These are phyloP conservation scores for Phyllosticta citriasiana DNA, from an alignment of 2,329 filamentous ascomycete species.

Conservation along the genomic window DNA sequence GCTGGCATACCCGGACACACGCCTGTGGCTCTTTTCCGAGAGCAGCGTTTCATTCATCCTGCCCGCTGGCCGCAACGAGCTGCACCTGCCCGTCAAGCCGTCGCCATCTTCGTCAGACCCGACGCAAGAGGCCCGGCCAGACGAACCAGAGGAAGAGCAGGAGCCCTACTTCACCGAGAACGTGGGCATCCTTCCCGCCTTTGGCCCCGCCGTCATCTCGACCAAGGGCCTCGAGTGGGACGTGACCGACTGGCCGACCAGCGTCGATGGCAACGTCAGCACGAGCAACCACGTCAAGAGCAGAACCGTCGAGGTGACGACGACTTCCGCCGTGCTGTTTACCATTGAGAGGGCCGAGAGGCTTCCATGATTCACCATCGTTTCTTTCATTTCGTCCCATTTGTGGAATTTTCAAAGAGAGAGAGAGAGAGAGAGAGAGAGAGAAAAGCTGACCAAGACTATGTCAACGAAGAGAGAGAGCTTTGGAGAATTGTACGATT, in stretches of 20 bases:
- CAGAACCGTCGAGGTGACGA: conserved; percentile 30
- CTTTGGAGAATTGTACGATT: no score
- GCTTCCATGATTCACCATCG: neutral
- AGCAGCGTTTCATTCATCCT: conserved; percentile 76
- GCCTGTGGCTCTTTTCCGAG: conserved; percentile 69
- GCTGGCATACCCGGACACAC: conserved; percentile 30
- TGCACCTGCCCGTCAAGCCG: conserved; percentile 50
- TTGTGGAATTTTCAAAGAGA: neutral
- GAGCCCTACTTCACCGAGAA: conserved; percentile 57
- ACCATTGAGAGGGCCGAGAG: conserved; percentile 30
- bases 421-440: no score
- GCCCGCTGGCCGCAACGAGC: conserved; percentile 55
- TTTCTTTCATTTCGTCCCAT: neutral
- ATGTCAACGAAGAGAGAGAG: no score
- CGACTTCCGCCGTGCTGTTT: conserved; percentile 36
- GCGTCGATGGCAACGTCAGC: conserved; percentile 39
- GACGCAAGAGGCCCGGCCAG: conserved; percentile 5
- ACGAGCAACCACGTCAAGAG: conserved; percentile 40
- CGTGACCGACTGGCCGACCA: conserved; percentile 65
- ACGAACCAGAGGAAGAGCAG: conserved; percentile 12
- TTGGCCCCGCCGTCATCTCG: conserved; percentile 66
- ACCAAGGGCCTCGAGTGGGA: conserved; percentile 86
- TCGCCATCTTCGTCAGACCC: neutral
- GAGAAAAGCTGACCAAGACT: no score
- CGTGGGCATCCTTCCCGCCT: conserved; percentile 77